Percentiles rank a stretch among this genome's conserved stretches.
phyloP scores from a whole-genome alignment of 2,329 filamentous ascomycete species.

The Colletotrichum truncatum region DNA sequence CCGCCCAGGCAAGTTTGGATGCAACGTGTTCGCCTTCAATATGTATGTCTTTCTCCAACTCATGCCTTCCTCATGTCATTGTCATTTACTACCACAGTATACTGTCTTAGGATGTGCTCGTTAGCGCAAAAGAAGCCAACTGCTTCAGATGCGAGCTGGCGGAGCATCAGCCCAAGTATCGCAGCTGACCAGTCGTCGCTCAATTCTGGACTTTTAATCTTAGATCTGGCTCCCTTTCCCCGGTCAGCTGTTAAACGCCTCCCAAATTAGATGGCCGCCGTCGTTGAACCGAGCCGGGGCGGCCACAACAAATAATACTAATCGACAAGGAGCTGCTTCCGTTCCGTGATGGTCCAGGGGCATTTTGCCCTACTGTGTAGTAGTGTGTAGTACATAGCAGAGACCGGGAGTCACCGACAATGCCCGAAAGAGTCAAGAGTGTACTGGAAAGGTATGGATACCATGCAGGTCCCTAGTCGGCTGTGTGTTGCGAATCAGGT shows the following conservation, averaged over 20 bases:
- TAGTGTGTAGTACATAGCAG: too few species aligned
- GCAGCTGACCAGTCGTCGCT: slow-evolving; percentile 18
- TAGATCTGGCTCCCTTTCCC: background rate
- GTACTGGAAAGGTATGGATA: background rate
- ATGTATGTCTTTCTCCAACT: background rate
- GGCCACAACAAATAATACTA: background rate
- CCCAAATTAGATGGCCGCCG: slow-evolving; percentile 11
- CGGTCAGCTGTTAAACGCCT: slow-evolving; percentile 14
- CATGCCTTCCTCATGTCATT: background rate
- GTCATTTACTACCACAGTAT: background rate
- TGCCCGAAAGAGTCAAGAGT: background rate
- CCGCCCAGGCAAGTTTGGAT: slow-evolving; percentile 11
- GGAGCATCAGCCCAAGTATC: background rate
- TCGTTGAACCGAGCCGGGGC: background rate
- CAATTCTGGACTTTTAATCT: slow-evolving; percentile 17
- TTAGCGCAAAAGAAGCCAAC: too few species aligned
- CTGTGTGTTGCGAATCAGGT: slow-evolving; percentile 9
- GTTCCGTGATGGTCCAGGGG: too few species aligned
- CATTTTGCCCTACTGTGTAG: too few species aligned
- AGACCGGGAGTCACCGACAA: too few species aligned
- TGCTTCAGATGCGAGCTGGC: background rate
- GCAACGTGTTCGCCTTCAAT: slow-evolving; percentile 15
- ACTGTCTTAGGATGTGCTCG: background rate
- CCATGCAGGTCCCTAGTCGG: slow-evolving; percentile 9
- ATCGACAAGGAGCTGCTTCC: background rate